Base-by-base conservation (phyloP, 1,284 basidiomycete genomes). In the Neonothopanus nambi region DNA sequence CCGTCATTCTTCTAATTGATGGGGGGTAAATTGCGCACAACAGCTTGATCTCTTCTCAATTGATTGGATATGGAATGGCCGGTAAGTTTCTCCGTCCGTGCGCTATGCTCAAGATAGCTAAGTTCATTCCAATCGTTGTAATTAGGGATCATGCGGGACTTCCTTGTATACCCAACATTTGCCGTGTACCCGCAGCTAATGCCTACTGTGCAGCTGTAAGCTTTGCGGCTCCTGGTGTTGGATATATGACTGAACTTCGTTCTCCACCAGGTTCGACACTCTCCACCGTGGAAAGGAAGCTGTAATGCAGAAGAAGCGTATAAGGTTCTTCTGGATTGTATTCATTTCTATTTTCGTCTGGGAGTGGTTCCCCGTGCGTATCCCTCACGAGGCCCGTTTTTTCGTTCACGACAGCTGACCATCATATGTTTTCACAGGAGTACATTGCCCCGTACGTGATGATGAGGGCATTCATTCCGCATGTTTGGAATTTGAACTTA, bases 251-350 rank as follows among this genome's bases (percentile, higher is more conserved):
- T 20, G 5, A 35, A 8, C 9, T 18, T n/a, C n/a, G n/a, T 11
- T 9, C 39, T 30, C 23, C 17, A 18, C 42, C 24, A 51, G 49
- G 9, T 54, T 48, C 35, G 52, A 54, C 23, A 74, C 79, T 3
- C 67, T 83, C 23, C 79, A 84, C 64, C 73, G 77, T 52, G 78
- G 77, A 41, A 73, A 79, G 64, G 69, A 72, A 48, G 69, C 70
- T n/a, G 65, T 76, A 52, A 58, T 76, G 13, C 76, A 80, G 62
- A 77, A 75, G 63, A 83, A 81, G 60, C 76, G 80, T 6, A 66
- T 83, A 55, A 74, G 71, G 48, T 76, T 80, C 60, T 86, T 86
- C 71, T 84, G 83, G 80, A 64, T 70, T 23, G 61, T 79, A 4
- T 80, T 81, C 55, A 64, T 77, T 49, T 75, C 64, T 17, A 78